phyloP scores from a whole-genome alignment of 176 grass and related monocot species.

The Metroxylon sagu region DNA sequence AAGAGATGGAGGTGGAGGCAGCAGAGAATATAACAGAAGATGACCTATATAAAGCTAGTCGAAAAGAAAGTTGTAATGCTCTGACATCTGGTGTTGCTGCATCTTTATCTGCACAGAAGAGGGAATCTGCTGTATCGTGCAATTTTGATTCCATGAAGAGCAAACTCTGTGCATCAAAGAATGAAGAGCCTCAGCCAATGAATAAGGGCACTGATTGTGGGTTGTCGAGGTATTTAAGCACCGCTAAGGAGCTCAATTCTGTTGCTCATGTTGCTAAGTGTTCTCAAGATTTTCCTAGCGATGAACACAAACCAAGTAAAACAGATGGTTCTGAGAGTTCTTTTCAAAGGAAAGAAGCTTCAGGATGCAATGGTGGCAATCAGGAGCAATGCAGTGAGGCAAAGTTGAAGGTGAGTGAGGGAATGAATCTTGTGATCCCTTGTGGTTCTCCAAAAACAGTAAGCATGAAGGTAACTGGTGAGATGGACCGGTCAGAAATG shows the following conservation, averaged over 20 bases:
- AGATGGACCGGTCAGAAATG: conserved; percentile 23
- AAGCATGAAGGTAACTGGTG: conserved; percentile 9
- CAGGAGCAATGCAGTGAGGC: conserved; percentile 15
- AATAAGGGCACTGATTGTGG: background rate
- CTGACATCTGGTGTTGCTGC: background rate
- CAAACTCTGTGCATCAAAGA: conserved; percentile 1
- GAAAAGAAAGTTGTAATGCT: background rate
- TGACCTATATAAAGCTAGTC: background rate
- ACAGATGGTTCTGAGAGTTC: conserved; percentile 34
- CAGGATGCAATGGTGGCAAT: conserved; percentile 10
- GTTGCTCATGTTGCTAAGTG: conserved; percentile 14
- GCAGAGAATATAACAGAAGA: background rate
- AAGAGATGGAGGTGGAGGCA: conserved; percentile 1
- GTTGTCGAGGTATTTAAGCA: background rate
- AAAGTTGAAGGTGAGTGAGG: conserved; percentile 16
- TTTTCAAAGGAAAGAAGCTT: conserved; percentile 9
- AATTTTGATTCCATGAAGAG: background rate
- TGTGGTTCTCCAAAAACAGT: conserved; percentile 39
- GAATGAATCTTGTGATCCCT: conserved; percentile 5
- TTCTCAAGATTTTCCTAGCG: conserved; percentile 27
- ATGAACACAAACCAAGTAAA: conserved; percentile 18
- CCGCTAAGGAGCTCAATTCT: background rate
- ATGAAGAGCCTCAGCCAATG: conserved; percentile 12
- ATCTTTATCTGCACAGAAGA: background rate
- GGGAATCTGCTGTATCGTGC: background rate